Base-by-base conservation (phyloP, 371 early-diverging fungal genomes). In the Mucor circinelloides region DNA sequence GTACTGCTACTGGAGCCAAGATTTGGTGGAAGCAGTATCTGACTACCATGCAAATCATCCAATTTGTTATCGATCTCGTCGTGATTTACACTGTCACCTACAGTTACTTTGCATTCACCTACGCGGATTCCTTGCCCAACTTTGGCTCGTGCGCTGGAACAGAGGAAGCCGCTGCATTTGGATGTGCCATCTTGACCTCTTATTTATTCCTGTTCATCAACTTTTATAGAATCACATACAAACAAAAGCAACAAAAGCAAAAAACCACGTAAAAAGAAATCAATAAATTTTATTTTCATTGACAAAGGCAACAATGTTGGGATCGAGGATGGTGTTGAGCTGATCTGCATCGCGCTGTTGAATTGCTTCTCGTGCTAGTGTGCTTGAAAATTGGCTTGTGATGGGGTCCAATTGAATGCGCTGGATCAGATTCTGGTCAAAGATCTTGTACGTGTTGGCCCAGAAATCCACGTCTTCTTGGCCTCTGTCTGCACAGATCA, bases 11-110 rank as follows among this genome's bases (percentile, higher is more conserved):
- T 46, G 91, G 92, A 23, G 90, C 85, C 76, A 84, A 83, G 71
- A 85, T 93, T 66, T 95, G 94, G 94, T 95, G 94, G 95, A 95
- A 95, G 84, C 85, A 89, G 68, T 87, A 91, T 66, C 82, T 95
- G 44, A 95, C 96, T 52, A 90, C 93, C 6, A 75, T 94, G 71
- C 96, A 95, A 77, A 95, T 95, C 69, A 74, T 82, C 61, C 96
- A 95, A 80, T 95, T 95, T 40, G 80, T 95, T 60, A 85, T 94
- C 58, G 96, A 95, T 68, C 79, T 91, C 58, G 83, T 79, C 28
- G 85, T 87, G 60, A 87, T 90, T 70, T 92, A 92, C 76, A 84
- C 85, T 72, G 88, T 88, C 76, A 78, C 89, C 34, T 93, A 92
- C 79, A 88, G 86, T 57, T 87, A 89, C 72, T 90, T 89, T 65